Evolutionary conservation across 345 rosid genomes (phyloP), one percentile per base, ranked within the genome.

Genomic region (Aquilaria malaccensis): DNA sequence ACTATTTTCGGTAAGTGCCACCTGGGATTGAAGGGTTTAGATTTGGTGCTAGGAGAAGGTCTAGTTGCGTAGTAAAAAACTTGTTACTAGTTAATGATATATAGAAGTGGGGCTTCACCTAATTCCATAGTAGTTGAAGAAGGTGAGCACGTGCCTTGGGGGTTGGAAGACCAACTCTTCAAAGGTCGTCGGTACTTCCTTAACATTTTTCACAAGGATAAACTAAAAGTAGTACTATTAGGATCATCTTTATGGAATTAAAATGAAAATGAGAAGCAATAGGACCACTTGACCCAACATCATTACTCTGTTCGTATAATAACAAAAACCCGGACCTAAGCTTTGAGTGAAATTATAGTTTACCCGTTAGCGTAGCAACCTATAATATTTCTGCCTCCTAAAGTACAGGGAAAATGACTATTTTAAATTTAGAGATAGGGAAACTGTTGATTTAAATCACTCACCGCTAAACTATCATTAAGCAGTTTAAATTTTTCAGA

Each of bases 61-160:
- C 22, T 22, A 22, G 22, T 22, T 22, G 22, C 22, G 22, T 22
- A 22, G 22, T 22, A 22, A 22, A 12, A 45, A 10, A 13, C 29
- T 9, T 13, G 12, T 22, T 4, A 3, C 11, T 54, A 33, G 12
- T 53, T 9, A 10, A 7, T 53, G 2, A 7, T 37, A n/a, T 37
- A 53, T 59, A 59, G 41, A 0, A 4, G 2, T 9, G 30, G 13
- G 2, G 13, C 2, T 10, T 7, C n/a, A 41, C 11, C 5, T 58
- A 22, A 30, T 7, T 33, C 50, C 7, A 33, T 50, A 5, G 9
- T 45, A 43, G 37, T 9, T 45, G 53, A 3, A 58, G 67, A 50
- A 63, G 73, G 62, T 60, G 51, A 50, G 55, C 82, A 77, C 80
- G 80, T 72, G 85, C 30, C 30, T 49, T 12, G 31, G 54, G 54